Evolutionary conservation across 306 rosid species (phyloP), one percentile per base, ranked within the genome.

Genomic region (Argentina anserina): DNA sequence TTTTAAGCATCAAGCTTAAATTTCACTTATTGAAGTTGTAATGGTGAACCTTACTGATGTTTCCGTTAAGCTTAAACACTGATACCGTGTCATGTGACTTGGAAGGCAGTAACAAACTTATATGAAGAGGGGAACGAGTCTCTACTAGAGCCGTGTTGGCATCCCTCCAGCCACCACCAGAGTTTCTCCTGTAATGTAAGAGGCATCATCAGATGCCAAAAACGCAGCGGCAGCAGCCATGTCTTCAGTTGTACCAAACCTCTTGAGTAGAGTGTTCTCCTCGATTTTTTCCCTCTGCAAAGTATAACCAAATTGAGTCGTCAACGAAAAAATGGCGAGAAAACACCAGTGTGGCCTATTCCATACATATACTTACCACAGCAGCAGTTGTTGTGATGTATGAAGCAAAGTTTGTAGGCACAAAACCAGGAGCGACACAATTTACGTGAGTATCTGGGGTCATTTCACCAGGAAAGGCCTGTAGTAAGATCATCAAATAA

Each of bases 111-210:
- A 33, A 33, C 3, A 33, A 33, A 33, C 36, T 33, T 5, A 33
- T 33, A 52, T 70, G 41, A 52, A 65, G 58, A 6, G 64, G 71
- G 52, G 58, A 20, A 53, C 65, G 69, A 82, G 40, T 59, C 65
- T 33, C 45, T 59, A 61, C 83, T 88, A 94, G 71, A 94, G 90
- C 79, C 93, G 88, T 1, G 99, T 90, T 36, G 96, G 93, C 81
- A 61, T 80, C 65, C 99, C 99, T 60, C 99, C 99, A 23, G 95
- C 88, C 79, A 94, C 96, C 31, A 94, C 97, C 37, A 91, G 56
- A 70, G 97, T 94, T 85, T 94, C 99, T 64, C 97, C 99, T 9
- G 99, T 94, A 56, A 94, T 85, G 82, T 88, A 94, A 61, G 99
- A 76, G 46, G 97, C 97, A 36, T 94, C 99, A 31, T 89, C 95